Base-by-base conservation (phyloP, 1,139 yeast genomes). In the Ogataea hybrid region DNA sequence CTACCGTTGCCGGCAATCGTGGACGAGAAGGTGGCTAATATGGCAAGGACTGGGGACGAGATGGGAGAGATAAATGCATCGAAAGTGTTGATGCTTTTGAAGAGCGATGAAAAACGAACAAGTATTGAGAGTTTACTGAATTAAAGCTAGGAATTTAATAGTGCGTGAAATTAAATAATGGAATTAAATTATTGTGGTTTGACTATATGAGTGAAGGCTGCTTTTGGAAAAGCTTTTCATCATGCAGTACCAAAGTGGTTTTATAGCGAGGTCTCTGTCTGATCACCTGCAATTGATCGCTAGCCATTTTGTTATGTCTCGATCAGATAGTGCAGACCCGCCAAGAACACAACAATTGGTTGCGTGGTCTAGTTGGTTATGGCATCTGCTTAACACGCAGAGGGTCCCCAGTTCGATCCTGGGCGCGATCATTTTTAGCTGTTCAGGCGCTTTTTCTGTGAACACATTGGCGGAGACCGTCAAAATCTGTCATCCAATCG, bases 401-500 rank as follows among this genome's bases (percentile, higher is more conserved):
- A 84, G 86, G 90, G 96, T 88, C 96, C 96, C 96, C 96, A 86
- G 96, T 88, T 88, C 96, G 96, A 88, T 84, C 96, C 96, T 87
- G 96, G 96, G 96, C 20, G 20, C 21, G 14, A 14, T 25, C 20
- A 18, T 18, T 18, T 18, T 18, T 18, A 18, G 20, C 14, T 14
- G 14, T 14, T 14, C 14, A 14, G 14, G 14, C 14, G 14, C 20
- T 18, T 6, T 6, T 17, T 4, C 6, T 17, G 14, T 14, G 14
- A 14, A 14, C 14, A 14, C 14, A 14, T 14, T 14, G 14, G 14
- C 14, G 14, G 14, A 14, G 14, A 14, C 14, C 14, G 2, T 14
- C 14, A 14, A 14, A 14, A 14, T 14, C 14, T 14, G 14, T 14
- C 14, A 14, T 14, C 14, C 36, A 53, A 51, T 44, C 53, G 63